Evolutionary conservation across 345 rosid genomes (phyloP).

Genomic region (Populus pruinosa): DNA sequence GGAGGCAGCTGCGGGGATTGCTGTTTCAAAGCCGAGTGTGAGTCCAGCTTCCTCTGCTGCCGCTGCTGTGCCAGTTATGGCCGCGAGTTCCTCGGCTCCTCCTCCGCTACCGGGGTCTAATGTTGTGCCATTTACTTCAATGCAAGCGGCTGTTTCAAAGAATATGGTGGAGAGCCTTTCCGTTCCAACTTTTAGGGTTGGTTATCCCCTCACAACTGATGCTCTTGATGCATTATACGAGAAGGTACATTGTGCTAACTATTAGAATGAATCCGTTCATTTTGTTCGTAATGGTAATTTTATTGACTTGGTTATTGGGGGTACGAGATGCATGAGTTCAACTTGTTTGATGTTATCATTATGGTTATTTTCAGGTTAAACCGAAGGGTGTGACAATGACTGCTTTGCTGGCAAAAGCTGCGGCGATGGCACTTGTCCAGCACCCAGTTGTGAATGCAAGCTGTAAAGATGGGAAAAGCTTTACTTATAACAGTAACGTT

Average conservation of each 20-base stretch:
- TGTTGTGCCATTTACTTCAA: slow-evolving; percentile 77
- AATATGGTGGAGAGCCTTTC: slow-evolving; percentile 85
- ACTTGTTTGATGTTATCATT: neutral
- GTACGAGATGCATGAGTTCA: neutral
- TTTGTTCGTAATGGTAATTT: neutral
- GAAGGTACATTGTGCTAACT: slow-evolving; percentile 46
- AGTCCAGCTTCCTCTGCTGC: slow-evolving; percentile 27
- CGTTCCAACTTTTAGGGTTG: slow-evolving; percentile 89
- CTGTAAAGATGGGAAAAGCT: slow-evolving; percentile 87
- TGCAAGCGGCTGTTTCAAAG: slow-evolving; percentile 85
- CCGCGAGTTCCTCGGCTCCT: slow-evolving; percentile 41
- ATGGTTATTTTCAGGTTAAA: slow-evolving; percentile 54
- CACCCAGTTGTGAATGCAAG: slow-evolving; percentile 88
- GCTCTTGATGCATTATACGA: slow-evolving; percentile 79
- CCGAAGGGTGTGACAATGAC: slow-evolving; percentile 97
- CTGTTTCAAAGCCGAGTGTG: slow-evolving; percentile 44
- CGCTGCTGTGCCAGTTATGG: slow-evolving; percentile 23
- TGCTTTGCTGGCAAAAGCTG: slow-evolving; percentile 85
- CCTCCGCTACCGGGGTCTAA: slow-evolving; percentile 64
- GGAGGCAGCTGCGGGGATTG: slow-evolving; percentile 72
- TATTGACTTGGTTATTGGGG: neutral
- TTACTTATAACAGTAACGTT: slow-evolving; percentile 59
- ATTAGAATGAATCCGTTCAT: neutral
- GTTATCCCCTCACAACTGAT: slow-evolving; percentile 73
- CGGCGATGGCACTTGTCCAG: slow-evolving; percentile 89